Conservation (phyloP, 352 stramenopile species). For the Phytopythium aichiense region DNA sequence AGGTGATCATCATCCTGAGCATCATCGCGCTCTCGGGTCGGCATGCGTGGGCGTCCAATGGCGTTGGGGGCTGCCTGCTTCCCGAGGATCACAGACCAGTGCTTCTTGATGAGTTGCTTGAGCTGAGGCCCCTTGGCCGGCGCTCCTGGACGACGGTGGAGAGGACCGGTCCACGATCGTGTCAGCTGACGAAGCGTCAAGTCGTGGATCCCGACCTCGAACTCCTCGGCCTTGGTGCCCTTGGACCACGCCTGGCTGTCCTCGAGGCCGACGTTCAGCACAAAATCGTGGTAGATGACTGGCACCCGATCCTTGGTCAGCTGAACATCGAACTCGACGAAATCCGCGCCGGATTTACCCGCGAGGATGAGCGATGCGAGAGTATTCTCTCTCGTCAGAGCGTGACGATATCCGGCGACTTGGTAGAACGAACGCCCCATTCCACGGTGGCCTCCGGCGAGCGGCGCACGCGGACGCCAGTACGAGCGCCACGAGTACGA, state of each 20-base stretch:
- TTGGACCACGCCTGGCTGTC: slow-evolving; percentile 41
- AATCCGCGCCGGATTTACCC: slow-evolving; percentile 60
- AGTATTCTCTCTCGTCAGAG: slow-evolving; percentile 72
- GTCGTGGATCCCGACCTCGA: slow-evolving; percentile 68
- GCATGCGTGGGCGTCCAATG: slow-evolving; percentile 7
- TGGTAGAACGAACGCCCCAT: slow-evolving; percentile 79
- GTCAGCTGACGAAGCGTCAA: slow-evolving; percentile 60
- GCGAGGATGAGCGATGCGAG: slow-evolving; percentile 71
- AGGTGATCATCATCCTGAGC: slow-evolving; percentile 42
- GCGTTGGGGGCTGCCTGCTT: slow-evolving; percentile 10
- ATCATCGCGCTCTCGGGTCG: slow-evolving; percentile 6
- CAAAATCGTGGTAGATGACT: slow-evolving; percentile 79
- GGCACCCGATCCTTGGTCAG: slow-evolving; percentile 73
- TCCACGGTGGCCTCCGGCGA: slow-evolving; percentile 66
- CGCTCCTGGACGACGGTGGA: slow-evolving; percentile 25
- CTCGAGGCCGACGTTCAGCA: slow-evolving; percentile 59
- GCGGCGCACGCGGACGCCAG: slow-evolving; percentile 49
- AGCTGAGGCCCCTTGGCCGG: slow-evolving; percentile 19
- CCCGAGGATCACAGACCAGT: slow-evolving; percentile 47
- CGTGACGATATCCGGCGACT: slow-evolving; percentile 48
- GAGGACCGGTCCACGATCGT: slow-evolving; percentile 37
- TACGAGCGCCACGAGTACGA: slow-evolving; percentile 57
- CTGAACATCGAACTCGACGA: slow-evolving; percentile 84
- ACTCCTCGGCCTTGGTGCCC: slow-evolving; percentile 45
- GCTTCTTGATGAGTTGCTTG: slow-evolving; percentile 61